Base-by-base conservation (phyloP, 2,329 filamentous ascomycete species). In the Xylaria sp. region DNA sequence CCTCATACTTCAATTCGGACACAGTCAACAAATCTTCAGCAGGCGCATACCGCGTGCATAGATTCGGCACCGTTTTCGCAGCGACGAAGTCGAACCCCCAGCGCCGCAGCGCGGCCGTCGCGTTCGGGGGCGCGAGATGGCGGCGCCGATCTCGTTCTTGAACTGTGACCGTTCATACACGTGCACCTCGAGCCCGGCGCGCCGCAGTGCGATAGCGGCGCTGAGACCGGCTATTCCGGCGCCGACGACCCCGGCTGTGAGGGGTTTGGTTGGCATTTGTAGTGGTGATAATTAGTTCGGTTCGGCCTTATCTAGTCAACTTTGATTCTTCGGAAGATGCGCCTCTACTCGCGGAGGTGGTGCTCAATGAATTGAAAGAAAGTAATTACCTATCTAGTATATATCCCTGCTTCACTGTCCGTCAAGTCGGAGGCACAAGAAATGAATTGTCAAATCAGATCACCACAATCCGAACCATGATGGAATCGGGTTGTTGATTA, bases 121-220 rank as follows among this genome's bases (percentile, higher is more conserved):
- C 77, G 60, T 80, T 79, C 2, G 78, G 77, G 17, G 74, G 73
- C 17, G 79, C 64, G 74, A 71, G 21, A 81, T 78, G 1, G 79
- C 79, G 1, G 79, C 79, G 3, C 79, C 79, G 25, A 78, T 69
- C 66, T 80, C 79, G 45, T 77, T 76, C 56, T 73, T 73, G 60
- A 80, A 67, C 12, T 53, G 31, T 11, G 72, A 73, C n/a, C 72
- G 67, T 50, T 76, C 74, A 46, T 64, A 71, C 2, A 74, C 67
- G 14, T 67, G 19, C 14, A 75, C 73, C 25, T 56, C 54, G 56
- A 73, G 68, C 23, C 73, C 72, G 15, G 70, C 71, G 11, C 66
- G 71, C 15, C 72, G 64, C 33, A 74, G 66, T 2, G 71, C 69
- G 21, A 72, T 63, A 7, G 70, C 73, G 7, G 70, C 69, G 6